phyloP scores from a whole-genome alignment of 192 early-diverging fungal genomes.

The Podila epicladia region DNA sequence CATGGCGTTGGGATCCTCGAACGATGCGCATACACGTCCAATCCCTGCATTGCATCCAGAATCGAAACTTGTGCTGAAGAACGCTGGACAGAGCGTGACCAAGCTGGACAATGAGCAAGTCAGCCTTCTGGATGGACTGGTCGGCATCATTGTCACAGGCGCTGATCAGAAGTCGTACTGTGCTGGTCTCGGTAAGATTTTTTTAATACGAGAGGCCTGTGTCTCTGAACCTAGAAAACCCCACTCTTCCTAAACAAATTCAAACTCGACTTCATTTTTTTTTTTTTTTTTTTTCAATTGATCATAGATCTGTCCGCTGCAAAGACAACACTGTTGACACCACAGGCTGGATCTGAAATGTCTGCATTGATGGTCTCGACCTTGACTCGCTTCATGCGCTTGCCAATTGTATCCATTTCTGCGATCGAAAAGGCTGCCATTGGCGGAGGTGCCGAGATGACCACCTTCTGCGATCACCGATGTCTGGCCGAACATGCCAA shows the following conservation, averaged over 20 bases:
- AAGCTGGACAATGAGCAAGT: constrained; percentile 6
- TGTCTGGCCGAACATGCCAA: constrained; percentile 51
- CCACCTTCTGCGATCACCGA: constrained; percentile 67
- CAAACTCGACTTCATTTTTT: background rate
- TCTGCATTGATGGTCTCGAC: constrained; percentile 70
- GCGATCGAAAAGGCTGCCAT: constrained; percentile 70
- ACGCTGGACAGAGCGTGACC: background rate
- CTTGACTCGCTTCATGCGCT: constrained; percentile 56
- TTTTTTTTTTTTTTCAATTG: background rate
- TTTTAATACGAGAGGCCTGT: too few relatives aligned
- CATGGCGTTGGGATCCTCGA: background rate
- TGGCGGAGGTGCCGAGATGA: constrained; percentile 74
- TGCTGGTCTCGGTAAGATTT: constrained; percentile 57
- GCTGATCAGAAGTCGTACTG: constrained; percentile 55
- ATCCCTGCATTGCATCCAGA: constrained; percentile 15
- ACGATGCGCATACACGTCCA: background rate
- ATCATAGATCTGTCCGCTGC: constrained; percentile 61
- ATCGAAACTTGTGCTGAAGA: constrained; percentile 35
- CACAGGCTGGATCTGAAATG: constrained; percentile 55
- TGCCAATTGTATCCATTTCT: constrained; percentile 69
- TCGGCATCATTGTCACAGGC: constrained; percentile 56
- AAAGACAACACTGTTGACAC: constrained; percentile 54
- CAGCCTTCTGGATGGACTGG: constrained; percentile 25
- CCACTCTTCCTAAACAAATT: background rate
- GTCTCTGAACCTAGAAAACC: background rate